Conservation (phyloP, 495 filamentous ascomycete species). For the Penicillium goetzii region DNA sequence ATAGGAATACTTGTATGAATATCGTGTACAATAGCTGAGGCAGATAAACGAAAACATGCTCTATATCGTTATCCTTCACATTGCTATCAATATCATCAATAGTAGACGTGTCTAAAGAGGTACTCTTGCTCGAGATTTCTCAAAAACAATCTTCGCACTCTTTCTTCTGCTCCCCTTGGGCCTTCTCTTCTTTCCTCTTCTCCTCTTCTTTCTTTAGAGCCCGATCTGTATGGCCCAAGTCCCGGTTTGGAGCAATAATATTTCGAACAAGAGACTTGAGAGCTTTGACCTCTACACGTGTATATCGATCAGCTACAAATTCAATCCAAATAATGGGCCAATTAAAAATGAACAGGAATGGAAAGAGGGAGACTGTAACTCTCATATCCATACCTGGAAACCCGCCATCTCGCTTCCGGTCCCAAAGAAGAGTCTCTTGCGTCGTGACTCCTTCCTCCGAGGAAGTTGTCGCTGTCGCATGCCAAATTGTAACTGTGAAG, state of each 20-base stretch:
- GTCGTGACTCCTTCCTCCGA: conserved; percentile 20
- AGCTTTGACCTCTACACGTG: conserved; percentile 70
- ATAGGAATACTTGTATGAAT: background rate
- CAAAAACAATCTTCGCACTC: conserved; percentile 52
- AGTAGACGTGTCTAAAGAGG: background rate
- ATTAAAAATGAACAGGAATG: background rate
- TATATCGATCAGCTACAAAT: background rate
- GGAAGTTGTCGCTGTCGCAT: conserved; percentile 23
- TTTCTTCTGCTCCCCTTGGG: conserved; percentile 17
- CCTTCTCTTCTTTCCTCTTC: conserved; percentile 21
- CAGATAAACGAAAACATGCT: background rate
- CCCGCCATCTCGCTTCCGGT: conserved; percentile 83
- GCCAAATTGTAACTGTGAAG: conserved; percentile 71
- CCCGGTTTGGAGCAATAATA: conserved; percentile 72
- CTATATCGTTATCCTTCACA: background rate
- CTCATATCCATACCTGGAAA: conserved; percentile 71
- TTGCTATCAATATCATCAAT: background rate
- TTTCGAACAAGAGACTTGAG: conserved; percentile 90
- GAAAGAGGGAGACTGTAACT: conserved; percentile 8
- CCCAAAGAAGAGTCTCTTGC: conserved; percentile 70
- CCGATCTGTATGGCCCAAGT: conserved; percentile 83
- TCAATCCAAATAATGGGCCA: background rate
- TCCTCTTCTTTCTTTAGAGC: conserved; percentile 39
- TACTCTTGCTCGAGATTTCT: background rate
- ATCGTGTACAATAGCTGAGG: background rate